Base-by-base conservation (phyloP, 352 stramenopile species). In the Pythium aquatile region DNA sequence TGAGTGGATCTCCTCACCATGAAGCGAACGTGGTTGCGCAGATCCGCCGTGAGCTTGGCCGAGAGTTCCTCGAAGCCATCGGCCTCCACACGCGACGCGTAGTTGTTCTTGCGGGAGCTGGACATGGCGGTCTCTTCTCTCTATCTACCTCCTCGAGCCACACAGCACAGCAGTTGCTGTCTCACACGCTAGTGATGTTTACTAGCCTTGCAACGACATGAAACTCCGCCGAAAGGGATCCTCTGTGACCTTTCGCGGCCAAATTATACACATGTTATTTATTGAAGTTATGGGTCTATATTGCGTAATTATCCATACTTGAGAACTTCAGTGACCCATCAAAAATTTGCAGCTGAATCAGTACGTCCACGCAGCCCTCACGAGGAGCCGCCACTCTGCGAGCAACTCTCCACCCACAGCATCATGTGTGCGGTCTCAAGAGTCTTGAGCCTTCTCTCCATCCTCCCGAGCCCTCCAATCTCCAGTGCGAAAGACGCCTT, bases 21-120 rank as follows among this genome's bases (percentile, higher is more conserved):
- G 66, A 93, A 93, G 63, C 85, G 85, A 58, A 97, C 89, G 66
- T 96, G 81, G 61, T 83, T 86, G 60, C 88, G 81, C 65, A 97
- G 75, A 65, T 97, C 87, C 10, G 81, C 78, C 35, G 81, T 91
- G 60, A 97, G 86, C 73, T 96, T 96, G 65, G 72, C 73, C 51
- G 83, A 91, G 54, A 97, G 80, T 69, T 88, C 77, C 58, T 96
- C 89, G 57, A 97, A 87, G 70, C 71, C 79, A 60, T 95, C 88
- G 8, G 72, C 66, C 37, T 88, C 83, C 53, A 70, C 67, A 60
- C 82, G 81, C 30, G 81, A 78, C 57, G 65, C 72, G 52, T 92
- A 92, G 67, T 83, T 75, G 63, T 68, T 78, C 72, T 90, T 90
- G 55, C 83, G 80, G 26, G 71, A 65, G 53, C 60, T 72, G 54